These are phyloP conservation scores for Alloteropsis semialata DNA, from an alignment of 176 grass and related monocot genomes.

Conservation along the genomic window DNA sequence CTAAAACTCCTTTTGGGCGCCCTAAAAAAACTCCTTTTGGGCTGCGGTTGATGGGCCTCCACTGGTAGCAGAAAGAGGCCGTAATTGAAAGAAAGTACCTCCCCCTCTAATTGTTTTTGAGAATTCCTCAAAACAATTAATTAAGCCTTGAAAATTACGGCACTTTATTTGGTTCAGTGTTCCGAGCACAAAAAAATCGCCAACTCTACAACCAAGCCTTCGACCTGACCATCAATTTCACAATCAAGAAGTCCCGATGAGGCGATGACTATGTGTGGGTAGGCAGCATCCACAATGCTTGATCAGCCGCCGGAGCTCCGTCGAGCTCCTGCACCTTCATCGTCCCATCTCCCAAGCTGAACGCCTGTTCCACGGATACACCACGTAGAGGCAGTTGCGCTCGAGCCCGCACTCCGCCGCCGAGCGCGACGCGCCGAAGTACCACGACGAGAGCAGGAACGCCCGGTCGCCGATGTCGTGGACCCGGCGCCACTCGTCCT, in stretches of 20 bases:
- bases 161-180: no score
- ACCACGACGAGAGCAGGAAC: background rate
- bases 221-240: no score
- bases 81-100: no score
- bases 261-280: background rate
- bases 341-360: background rate
- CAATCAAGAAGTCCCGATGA: background rate
- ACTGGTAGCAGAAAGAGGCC: no score
- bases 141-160: no score
- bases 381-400: background rate
- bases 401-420: background rate
- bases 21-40: no score
- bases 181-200: no score
- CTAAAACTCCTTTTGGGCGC: no score
- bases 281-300: constrained; percentile 8
- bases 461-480: background rate
- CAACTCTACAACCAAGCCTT: no score
- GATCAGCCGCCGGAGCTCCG: background rate
- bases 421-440: background rate
- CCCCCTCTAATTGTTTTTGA: no score
- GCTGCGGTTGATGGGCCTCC: no score
- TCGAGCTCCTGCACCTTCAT: background rate
- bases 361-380: background rate
- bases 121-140: no score
- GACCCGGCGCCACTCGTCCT: background rate